Conservation (phyloP, 352 stramenopile genomes). For the Phytophthora cactorum region DNA sequence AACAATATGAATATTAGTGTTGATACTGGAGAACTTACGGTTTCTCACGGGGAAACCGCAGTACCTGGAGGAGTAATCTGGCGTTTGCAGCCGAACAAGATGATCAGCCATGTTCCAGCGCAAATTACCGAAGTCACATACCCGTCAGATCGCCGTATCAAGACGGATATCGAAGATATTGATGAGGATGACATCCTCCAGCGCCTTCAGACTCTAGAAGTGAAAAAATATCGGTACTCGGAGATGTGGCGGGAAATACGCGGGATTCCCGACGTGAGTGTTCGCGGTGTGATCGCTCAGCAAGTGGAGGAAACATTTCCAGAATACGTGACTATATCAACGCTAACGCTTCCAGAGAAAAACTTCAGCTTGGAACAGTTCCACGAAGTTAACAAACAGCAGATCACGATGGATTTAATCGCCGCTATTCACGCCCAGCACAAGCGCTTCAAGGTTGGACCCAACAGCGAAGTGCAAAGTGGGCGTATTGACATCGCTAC, state of each 20-base stretch:
- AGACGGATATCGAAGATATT: constrained; percentile 90
- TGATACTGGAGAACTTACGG: constrained; percentile 54
- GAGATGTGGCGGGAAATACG: constrained; percentile 90
- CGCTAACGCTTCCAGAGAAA: constrained; percentile 88
- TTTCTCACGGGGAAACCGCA: constrained; percentile 51
- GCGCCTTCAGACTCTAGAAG: constrained; percentile 84
- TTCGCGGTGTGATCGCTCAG: constrained; percentile 95
- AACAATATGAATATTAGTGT: constrained; percentile 59
- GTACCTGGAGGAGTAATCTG: constrained; percentile 58
- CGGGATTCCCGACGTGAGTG: constrained; percentile 69
- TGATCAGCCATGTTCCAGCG: constrained; percentile 77
- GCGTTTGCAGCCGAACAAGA: constrained; percentile 62
- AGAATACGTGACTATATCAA: constrained; percentile 91
- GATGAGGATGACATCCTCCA: constrained; percentile 92
- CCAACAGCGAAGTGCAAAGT: constrained; percentile 51
- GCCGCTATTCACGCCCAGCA: constrained; percentile 89
- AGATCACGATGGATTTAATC: constrained; percentile 91
- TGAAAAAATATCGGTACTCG: constrained; percentile 93
- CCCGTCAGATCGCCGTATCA: constrained; percentile 93
- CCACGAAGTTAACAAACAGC: constrained; percentile 95
- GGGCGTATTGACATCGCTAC: constrained; percentile 55
- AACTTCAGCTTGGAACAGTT: constrained; percentile 91
- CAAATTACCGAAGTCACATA: constrained; percentile 93
- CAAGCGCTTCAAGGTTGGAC: constrained; percentile 64
- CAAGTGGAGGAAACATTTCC: constrained; percentile 92